Base-by-base conservation (phyloP, 805 yeast genomes). In the Blastobotrys muscicola region DNA sequence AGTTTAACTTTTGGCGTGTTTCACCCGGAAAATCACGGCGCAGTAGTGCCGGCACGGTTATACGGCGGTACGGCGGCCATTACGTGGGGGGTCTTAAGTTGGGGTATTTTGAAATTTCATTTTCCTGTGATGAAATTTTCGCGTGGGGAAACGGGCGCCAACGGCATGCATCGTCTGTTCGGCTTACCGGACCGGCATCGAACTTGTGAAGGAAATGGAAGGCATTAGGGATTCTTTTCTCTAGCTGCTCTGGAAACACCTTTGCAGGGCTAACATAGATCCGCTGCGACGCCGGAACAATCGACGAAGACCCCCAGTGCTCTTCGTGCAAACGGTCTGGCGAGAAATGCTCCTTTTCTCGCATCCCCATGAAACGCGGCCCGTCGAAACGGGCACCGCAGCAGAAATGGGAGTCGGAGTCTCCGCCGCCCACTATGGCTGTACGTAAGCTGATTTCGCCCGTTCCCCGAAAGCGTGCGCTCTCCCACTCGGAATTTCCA, bases 291-390 rank as follows among this genome's bases (percentile, higher is more conserved):
- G 55, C 56, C 29, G 57, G 57, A 10, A 20, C 26, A 20, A 43
- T 57, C 23, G 62, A 57, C 29, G 58, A 56, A 23, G 54, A 49
- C 13, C 48, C 51, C 3, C 50, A 57, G 11, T 77, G 83, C 59
- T 64, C 72, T 29, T 72, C 75, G 44, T 77, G 83, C 59, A 54
- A 61, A 14, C 71, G 76, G 42, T 66, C 70, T 36, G 69, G 69
- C 50, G 78, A 73, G 26, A 60, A 59, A 23, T 77, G 83, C 60
- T 65, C 76, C 7, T 77, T 76, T 52, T 67, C 74, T 16, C 65
- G 82, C 30, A 62, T 73, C 20, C 83, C 82, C 23, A 62, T 77
- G 56, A 77, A 78, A 50, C 63, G 83, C 43, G 83, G 83, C 1
- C 83, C 83, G 2, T 67, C 78, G 1, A 76, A 75, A 52, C 77